These are phyloP conservation scores for Dicorynia guianensis DNA, from an alignment of 306 rosid species.

Conservation along the genomic window DNA sequence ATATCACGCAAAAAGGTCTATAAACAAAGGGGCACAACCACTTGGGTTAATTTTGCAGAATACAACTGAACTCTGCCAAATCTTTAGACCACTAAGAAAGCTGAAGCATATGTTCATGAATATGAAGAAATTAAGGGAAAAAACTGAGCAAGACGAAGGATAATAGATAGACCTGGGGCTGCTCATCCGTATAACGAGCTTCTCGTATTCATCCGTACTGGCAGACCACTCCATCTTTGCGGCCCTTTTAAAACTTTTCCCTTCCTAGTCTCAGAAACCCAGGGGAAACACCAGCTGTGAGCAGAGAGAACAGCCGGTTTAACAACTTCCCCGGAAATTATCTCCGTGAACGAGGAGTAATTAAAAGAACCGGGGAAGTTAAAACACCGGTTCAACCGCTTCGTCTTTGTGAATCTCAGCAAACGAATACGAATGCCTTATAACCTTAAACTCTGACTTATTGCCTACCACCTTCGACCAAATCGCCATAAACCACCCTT, in stretches of 20 bases:
- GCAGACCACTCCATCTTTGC: constrained; percentile 76
- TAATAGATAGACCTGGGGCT: constrained; percentile 73
- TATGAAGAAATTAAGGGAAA: neutral
- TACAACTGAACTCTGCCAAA: neutral
- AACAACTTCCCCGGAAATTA: neutral
- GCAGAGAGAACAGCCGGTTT: neutral
- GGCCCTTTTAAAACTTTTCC: neutral
- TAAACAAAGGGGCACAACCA: neutral
- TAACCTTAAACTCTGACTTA: constrained; percentile 49
- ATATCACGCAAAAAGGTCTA: neutral
- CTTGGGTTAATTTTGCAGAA: neutral
- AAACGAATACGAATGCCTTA: constrained; percentile 34
- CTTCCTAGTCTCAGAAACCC: neutral
- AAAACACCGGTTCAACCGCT: neutral
- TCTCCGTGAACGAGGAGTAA: neutral
- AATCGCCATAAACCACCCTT: constrained; percentile 61
- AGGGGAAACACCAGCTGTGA: neutral
- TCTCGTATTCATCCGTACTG: constrained; percentile 76
- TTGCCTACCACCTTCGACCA: constrained; percentile 48
- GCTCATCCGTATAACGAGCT: constrained; percentile 81
- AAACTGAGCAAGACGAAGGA: neutral
- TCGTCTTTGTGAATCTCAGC: neutral
- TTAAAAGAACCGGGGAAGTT: constrained; percentile 19
- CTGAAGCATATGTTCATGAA: neutral
- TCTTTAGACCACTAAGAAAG: neutral